Evolutionary conservation across 2,329 filamentous ascomycete genomes (phyloP).

Genomic region (Graphiopsis chlorocephala): DNA sequence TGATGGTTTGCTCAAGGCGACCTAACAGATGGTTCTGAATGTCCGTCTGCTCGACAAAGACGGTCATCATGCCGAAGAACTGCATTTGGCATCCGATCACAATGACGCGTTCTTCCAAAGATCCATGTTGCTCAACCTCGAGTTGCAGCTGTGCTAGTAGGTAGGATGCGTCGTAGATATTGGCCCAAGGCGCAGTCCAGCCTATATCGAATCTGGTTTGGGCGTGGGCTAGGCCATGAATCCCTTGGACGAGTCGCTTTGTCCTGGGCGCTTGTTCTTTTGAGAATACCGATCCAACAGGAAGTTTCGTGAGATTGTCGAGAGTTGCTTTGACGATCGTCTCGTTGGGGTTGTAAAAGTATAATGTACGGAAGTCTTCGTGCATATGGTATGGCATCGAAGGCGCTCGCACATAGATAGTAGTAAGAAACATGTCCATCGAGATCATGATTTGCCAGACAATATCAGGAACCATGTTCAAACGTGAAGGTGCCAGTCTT

Average conservation of each 20-base stretch:
- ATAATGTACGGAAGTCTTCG: not conserved
- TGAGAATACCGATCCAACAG: not conserved
- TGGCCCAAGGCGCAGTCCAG: not conserved
- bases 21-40: not conserved
- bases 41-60: not conserved
- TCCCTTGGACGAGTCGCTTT: not conserved
- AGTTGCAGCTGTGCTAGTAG: not conserved
- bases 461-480: not conserved
- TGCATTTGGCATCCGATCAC: slow-evolving; percentile 1
- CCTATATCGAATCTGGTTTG: not conserved
- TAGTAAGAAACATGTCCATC: not conserved
- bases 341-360: not conserved
- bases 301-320: not conserved
- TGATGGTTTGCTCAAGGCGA: not conserved
- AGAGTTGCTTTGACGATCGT: not conserved
- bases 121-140: not conserved
- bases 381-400: slow-evolving; percentile 1
- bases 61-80: not conserved
- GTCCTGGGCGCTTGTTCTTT: not conserved
- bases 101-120: not conserved
- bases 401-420: not conserved
- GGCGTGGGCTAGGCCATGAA: not conserved
- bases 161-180: not conserved
- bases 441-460: not conserved
- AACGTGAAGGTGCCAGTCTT: not conserved